A percentile compares a stretch with the other conserved stretches of the same genome.
Conservation (phyloP, 2,329 filamentous ascomycete species). For the Pezicula carpinea region DNA sequence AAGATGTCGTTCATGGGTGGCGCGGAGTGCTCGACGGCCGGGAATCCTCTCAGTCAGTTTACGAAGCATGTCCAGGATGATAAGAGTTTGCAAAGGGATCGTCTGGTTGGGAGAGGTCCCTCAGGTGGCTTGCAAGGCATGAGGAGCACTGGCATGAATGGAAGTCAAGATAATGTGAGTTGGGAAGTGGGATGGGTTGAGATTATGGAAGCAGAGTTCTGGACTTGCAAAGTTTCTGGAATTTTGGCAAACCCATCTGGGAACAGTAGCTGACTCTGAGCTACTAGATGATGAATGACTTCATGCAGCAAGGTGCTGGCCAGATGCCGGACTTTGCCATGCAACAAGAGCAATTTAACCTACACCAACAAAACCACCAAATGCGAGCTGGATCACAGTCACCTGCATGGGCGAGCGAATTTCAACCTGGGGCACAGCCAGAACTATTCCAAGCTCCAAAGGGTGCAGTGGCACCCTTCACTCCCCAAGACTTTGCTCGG, state of each 20-base stretch:
- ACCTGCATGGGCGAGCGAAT: slow-evolving; percentile 58
- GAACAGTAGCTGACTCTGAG: slow-evolving; percentile 11
- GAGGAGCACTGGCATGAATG: slow-evolving; percentile 54
- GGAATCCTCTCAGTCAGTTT: slow-evolving; percentile 95
- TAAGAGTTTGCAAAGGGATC: slow-evolving; percentile 88
- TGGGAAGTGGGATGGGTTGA: slow-evolving; percentile 1
- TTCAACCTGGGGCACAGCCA: slow-evolving; percentile 53
- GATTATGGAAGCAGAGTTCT: not conserved
- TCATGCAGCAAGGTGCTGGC: slow-evolving; percentile 69
- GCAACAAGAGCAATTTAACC: slow-evolving; percentile 22
- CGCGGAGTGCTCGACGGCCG: slow-evolving; percentile 92
- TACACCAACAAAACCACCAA: slow-evolving; percentile 20
- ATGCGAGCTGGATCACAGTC: slow-evolving; percentile 24
- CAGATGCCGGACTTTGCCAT: slow-evolving; percentile 43
- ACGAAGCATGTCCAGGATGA: slow-evolving; percentile 97
- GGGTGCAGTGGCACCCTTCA: slow-evolving; percentile 58
- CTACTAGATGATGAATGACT: slow-evolving; percentile 82
- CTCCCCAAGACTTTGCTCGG: slow-evolving; percentile 77
- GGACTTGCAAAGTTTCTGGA: not conserved
- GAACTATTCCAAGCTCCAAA: slow-evolving; percentile 56
- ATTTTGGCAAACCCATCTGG: not conserved
- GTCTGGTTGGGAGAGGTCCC: slow-evolving; percentile 72
- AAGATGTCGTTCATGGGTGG: slow-evolving; percentile 92
- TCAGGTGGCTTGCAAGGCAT: slow-evolving; percentile 71
- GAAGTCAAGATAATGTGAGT: slow-evolving; percentile 66